These are phyloP conservation scores for Boletellus sp. DNA, from an alignment of 768 basidiomycete genomes.

Conservation along the genomic window DNA sequence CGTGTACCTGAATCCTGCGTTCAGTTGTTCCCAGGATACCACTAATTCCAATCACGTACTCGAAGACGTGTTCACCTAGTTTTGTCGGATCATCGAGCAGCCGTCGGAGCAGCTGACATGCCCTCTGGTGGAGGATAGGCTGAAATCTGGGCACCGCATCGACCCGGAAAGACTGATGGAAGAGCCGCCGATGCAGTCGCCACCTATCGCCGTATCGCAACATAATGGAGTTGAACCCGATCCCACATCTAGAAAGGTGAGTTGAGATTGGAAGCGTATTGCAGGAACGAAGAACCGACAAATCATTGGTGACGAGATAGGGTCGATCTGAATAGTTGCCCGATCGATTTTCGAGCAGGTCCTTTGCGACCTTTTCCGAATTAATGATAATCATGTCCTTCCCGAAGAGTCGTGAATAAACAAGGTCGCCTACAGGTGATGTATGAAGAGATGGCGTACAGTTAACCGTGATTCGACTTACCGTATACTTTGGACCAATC, in stretches of 20 bases:
- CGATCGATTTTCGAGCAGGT: conserved; percentile 5
- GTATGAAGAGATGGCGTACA: too few relatives aligned
- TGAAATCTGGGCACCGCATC: neutral
- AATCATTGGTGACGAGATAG: neutral
- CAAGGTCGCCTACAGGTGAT: too few relatives aligned
- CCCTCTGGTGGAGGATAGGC: neutral
- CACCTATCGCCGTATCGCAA: conserved; percentile 9
- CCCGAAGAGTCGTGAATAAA: neutral
- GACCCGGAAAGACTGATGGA: conserved; percentile 8
- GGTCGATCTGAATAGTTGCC: conserved; percentile 11
- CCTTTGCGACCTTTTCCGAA: conserved; percentile 6
- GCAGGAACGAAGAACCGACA: neutral
- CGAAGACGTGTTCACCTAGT: conserved; percentile 1
- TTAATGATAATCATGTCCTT: conserved; percentile 11
- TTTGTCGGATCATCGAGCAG: neutral
- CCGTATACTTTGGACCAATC: too few relatives aligned
- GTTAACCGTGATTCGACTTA: too few relatives aligned
- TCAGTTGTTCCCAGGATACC: neutral
- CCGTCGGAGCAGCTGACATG: conserved; percentile 1
- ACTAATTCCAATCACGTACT: neutral
- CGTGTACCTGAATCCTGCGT: neutral
- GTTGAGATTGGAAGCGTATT: neutral
- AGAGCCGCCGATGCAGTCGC: conserved; percentile 12
- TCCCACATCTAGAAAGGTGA: neutral
- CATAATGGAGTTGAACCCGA: neutral